Percentiles rank a stretch among this genome's conserved stretches.
phyloP scores from a whole-genome alignment of 2,329 filamentous ascomycete species.

The Ascochyta clinopodiicola region DNA sequence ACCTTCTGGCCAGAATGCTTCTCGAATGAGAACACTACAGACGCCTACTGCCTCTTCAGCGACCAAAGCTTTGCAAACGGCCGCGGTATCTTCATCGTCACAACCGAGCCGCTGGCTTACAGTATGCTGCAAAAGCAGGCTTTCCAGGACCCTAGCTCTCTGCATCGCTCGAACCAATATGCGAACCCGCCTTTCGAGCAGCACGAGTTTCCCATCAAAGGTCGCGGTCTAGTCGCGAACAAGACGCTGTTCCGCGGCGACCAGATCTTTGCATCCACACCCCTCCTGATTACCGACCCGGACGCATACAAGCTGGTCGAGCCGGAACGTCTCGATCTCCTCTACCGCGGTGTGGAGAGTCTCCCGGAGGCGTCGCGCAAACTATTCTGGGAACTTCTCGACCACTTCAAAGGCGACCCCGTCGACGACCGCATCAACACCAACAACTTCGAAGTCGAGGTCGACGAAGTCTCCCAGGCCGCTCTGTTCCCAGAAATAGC shows the following conservation, averaged over 20 bases:
- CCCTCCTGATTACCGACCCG: constrained; percentile 39
- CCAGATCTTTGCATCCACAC: constrained; percentile 43
- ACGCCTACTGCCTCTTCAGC: constrained; percentile 42
- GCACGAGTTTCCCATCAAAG: constrained; percentile 42
- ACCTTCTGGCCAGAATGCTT: constrained; percentile 44
- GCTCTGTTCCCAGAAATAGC: constrained; percentile 45
- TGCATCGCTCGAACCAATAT: constrained; percentile 33
- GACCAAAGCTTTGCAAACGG: constrained; percentile 39
- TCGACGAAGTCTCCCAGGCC: constrained; percentile 34
- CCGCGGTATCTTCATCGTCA: constrained; percentile 42
- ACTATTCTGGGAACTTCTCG: constrained; percentile 40
- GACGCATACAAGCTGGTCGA: constrained; percentile 32
- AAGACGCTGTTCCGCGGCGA: constrained; percentile 43
- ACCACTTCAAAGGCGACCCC: constrained; percentile 39
- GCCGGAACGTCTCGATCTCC: constrained; percentile 34
- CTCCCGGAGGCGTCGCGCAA: constrained; percentile 29
- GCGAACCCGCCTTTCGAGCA: constrained; percentile 37
- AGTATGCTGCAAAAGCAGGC: constrained; percentile 38
- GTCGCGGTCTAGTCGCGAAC: constrained; percentile 44
- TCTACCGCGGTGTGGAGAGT: constrained; percentile 35
- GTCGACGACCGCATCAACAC: constrained; percentile 46
- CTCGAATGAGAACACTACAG: constrained; percentile 30
- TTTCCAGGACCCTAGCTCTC: constrained; percentile 28
- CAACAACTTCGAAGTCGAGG: constrained; percentile 42
- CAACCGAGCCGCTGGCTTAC: constrained; percentile 35